Evolutionary conservation across 441 rosid species (phyloP).

Genomic region (Populus trichocarpa): DNA sequence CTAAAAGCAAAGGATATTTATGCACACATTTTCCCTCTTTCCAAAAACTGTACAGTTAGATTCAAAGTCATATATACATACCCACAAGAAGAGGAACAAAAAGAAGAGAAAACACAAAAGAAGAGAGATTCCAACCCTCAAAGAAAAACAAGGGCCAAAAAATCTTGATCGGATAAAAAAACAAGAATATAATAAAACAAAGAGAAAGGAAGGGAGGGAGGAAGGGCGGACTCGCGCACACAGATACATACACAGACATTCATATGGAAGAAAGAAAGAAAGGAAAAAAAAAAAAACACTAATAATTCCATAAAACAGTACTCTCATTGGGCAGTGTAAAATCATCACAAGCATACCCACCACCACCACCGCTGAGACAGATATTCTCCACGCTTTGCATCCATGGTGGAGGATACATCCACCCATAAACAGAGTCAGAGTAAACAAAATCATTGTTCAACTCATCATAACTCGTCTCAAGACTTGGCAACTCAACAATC

Average conservation of each 20-base stretch:
- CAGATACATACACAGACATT: not conserved
- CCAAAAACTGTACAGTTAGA: slow-evolving; percentile 21
- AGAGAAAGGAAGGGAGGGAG: not conserved
- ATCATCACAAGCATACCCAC: slow-evolving; percentile 26
- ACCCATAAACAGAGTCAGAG: slow-evolving; percentile 49
- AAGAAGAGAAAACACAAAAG: not conserved
- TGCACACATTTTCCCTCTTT: slow-evolving; percentile 7
- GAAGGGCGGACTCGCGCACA: not conserved
- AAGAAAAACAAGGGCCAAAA: slow-evolving; percentile 28
- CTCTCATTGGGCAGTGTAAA: slow-evolving; percentile 21
- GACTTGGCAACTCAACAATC: slow-evolving; percentile 68
- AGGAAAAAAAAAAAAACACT: not conserved
- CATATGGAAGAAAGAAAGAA: not conserved
- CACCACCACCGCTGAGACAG: not conserved
- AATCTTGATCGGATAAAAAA: not conserved
- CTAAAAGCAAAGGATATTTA: slow-evolving; percentile 4
- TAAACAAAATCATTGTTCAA: slow-evolving; percentile 46
- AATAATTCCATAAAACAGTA: slow-evolving; percentile 38
- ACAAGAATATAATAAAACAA: not conserved
- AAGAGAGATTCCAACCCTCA: slow-evolving; percentile 18
- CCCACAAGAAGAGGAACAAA: not conserved
- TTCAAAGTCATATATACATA: not conserved
- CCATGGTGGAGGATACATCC: slow-evolving; percentile 55
- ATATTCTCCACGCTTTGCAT: slow-evolving; percentile 27
- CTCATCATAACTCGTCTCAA: slow-evolving; percentile 47